These are phyloP conservation scores for Dothistroma septosporum DNA, from an alignment of 2,329 filamentous ascomycete genomes.

Conservation along the genomic window DNA sequence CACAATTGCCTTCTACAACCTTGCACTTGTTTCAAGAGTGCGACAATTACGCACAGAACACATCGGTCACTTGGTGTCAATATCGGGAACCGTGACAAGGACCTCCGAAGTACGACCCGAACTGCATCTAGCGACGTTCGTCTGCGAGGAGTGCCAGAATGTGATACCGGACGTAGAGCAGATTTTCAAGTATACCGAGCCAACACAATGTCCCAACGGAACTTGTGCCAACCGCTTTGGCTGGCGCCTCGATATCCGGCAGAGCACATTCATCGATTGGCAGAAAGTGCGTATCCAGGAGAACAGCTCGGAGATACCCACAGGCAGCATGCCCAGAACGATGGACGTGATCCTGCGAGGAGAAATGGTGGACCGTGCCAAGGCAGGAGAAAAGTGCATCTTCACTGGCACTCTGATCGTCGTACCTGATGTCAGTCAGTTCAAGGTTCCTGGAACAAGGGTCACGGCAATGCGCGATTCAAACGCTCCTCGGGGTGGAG, in stretches of 20 bases:
- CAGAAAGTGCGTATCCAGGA: slow-evolving; percentile 98
- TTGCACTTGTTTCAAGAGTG: slow-evolving; percentile 80
- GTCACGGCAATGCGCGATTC: slow-evolving; percentile 83
- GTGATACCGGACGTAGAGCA: slow-evolving; percentile 90
- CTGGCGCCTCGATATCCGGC: slow-evolving; percentile 96
- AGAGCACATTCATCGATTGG: slow-evolving; percentile 98
- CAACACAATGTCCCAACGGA: slow-evolving; percentile 86
- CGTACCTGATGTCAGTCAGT: slow-evolving; percentile 91
- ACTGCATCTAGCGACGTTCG: slow-evolving; percentile 85
- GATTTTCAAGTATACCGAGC: slow-evolving; percentile 95
- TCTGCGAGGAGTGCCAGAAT: slow-evolving; percentile 80
- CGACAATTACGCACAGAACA: slow-evolving; percentile 82
- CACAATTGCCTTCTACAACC: slow-evolving; percentile 85
- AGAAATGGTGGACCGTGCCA: slow-evolving; percentile 95
- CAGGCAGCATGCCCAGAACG: slow-evolving; percentile 95
- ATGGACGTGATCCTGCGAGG: slow-evolving; percentile 95
- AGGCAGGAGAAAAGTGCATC: slow-evolving; percentile 96
- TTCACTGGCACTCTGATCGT: slow-evolving; percentile 96
- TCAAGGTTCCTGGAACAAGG: slow-evolving; percentile 79
- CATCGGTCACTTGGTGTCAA: slow-evolving; percentile 88
- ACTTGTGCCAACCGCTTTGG: slow-evolving; percentile 82
- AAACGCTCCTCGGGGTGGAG: slow-evolving; percentile 62
- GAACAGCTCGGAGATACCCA: slow-evolving; percentile 96
- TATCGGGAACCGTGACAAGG: slow-evolving; percentile 92
- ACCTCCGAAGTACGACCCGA: slow-evolving; percentile 97